A percentile compares a stretch with the other conserved stretches of the same genome.
Conservation (phyloP, 2,329 filamentous ascomycete genomes). For the Ustilaginoidea virens region DNA sequence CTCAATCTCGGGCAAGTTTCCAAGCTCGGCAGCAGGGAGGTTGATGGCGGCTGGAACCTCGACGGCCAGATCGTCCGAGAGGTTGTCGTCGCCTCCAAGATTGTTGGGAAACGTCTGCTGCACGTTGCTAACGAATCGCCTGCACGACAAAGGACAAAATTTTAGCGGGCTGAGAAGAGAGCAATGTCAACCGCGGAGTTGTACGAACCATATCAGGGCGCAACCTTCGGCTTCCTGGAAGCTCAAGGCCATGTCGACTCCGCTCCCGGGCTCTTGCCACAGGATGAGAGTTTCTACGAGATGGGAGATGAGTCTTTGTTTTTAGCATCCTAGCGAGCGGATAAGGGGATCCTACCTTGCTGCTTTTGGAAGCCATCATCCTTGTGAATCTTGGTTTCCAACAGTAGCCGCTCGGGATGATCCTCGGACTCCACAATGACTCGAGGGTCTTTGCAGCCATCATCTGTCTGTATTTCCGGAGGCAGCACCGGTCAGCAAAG, state of each 20-base stretch:
- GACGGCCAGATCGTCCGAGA: slow-evolving; percentile 73
- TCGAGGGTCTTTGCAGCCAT: slow-evolving; percentile 62
- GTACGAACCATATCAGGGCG: slow-evolving; percentile 65
- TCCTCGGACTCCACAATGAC: slow-evolving; percentile 92
- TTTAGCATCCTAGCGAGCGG: background rate
- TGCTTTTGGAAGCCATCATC: slow-evolving; percentile 98
- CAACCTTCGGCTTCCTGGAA: slow-evolving; percentile 97
- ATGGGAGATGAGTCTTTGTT: background rate
- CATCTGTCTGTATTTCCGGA: slow-evolving; percentile 29
- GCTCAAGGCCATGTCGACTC: slow-evolving; percentile 91
- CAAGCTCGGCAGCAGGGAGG: slow-evolving; percentile 67
- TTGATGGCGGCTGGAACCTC: slow-evolving; percentile 57
- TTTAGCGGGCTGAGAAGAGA: background rate
- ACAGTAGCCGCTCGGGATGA: slow-evolving; percentile 62
- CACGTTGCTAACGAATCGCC: slow-evolving; percentile 81
- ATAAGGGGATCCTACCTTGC: slow-evolving; percentile 48
- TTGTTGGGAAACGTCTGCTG: slow-evolving; percentile 55
- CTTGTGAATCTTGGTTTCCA: slow-evolving; percentile 81
- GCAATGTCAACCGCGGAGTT: slow-evolving; percentile 1
- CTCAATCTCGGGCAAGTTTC: slow-evolving; percentile 72
- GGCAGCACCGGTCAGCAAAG: slow-evolving; percentile 2
- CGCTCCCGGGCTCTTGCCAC: slow-evolving; percentile 77
- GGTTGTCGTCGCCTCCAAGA: slow-evolving; percentile 50
- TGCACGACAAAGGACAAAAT: slow-evolving; percentile 27
- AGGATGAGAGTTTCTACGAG: slow-evolving; percentile 81